Conservation (phyloP, 2,329 filamentous ascomycete genomes). For the Monilinia polystroma region DNA sequence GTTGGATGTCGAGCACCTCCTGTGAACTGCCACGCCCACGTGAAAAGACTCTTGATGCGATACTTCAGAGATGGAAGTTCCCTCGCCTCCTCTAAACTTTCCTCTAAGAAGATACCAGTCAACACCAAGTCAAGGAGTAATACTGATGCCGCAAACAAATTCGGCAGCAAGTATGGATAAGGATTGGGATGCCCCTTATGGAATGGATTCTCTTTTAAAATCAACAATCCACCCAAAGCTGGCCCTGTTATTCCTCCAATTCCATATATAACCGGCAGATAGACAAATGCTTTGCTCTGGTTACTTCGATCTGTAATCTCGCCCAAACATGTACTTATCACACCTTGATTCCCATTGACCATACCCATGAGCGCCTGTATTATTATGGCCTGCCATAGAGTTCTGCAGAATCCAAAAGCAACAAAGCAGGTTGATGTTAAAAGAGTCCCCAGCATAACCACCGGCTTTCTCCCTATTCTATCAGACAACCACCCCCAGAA, state of each 20-base stretch:
- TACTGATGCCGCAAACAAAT: conserved; percentile 72
- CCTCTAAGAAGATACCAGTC: conserved; percentile 78
- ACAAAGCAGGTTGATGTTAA: conserved; percentile 78
- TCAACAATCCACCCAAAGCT: conserved; percentile 81
- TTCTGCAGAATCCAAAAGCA: conserved; percentile 81
- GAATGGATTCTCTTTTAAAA: conserved; percentile 56
- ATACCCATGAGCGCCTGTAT: conserved; percentile 90
- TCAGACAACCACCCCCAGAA: conserved; percentile 86
- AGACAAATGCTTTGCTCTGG: conserved; percentile 90
- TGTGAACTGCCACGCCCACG: conserved; percentile 69
- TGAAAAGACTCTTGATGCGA: conserved; percentile 58
- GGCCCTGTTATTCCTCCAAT: conserved; percentile 91
- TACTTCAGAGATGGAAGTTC: conserved; percentile 59
- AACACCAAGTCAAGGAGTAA: conserved; percentile 71
- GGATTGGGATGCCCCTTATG: conserved; percentile 51
- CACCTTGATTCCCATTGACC: conserved; percentile 91
- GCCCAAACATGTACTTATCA: conserved; percentile 89
- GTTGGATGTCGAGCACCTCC: conserved; percentile 55
- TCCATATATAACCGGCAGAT: conserved; percentile 93
- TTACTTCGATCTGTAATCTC: conserved; percentile 95
- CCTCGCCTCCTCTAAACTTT: conserved; percentile 72
- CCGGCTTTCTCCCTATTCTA: conserved; percentile 74
- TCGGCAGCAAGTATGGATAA: conserved; percentile 84
- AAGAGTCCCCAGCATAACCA: conserved; percentile 79
- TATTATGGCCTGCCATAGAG: conserved; percentile 78